Conservation (phyloP, 345 rosid genomes). For the Cochlearia excelsa region DNA sequence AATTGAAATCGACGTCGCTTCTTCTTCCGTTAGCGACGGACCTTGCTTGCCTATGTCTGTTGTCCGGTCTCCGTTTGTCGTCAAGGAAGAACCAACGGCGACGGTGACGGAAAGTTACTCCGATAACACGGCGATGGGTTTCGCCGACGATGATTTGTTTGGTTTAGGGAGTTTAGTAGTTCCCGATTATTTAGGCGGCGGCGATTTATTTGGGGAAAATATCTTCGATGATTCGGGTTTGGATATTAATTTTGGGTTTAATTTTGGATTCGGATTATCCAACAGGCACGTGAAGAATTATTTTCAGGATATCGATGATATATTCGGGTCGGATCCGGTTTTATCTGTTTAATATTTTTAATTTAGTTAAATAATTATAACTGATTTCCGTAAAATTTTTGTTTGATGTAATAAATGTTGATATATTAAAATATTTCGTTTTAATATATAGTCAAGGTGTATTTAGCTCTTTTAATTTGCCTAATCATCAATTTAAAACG, state of each 20-base stretch:
- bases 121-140: constrained; percentile 43
- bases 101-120: constrained; percentile 41
- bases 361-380: not conserved
- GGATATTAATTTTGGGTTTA: constrained; percentile 39
- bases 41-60: constrained; percentile 69
- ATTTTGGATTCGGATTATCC: constrained; percentile 44
- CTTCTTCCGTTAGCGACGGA: constrained; percentile 46
- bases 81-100: constrained; percentile 18
- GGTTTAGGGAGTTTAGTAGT: constrained; percentile 46
- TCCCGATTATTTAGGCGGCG: constrained; percentile 39
- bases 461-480: no score
- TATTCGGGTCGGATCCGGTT: constrained; percentile 74
- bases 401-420: no score
- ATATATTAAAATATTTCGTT: no score
- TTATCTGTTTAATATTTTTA: constrained; percentile 38
- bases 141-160: constrained; percentile 43
- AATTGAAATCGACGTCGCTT: not conserved
- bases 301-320: constrained; percentile 74
- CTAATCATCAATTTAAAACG: no score
- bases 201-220: constrained; percentile 26
- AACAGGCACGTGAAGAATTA: constrained; percentile 50
- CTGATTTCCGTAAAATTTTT: no score
- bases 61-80: constrained; percentile 52
- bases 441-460: no score
- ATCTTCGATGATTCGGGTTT: not conserved